A percentile compares a stretch with the other conserved stretches of the same genome.
These are phyloP conservation scores for Poronia punctata DNA, from an alignment of 495 filamentous ascomycete genomes.

Conservation along the genomic window DNA sequence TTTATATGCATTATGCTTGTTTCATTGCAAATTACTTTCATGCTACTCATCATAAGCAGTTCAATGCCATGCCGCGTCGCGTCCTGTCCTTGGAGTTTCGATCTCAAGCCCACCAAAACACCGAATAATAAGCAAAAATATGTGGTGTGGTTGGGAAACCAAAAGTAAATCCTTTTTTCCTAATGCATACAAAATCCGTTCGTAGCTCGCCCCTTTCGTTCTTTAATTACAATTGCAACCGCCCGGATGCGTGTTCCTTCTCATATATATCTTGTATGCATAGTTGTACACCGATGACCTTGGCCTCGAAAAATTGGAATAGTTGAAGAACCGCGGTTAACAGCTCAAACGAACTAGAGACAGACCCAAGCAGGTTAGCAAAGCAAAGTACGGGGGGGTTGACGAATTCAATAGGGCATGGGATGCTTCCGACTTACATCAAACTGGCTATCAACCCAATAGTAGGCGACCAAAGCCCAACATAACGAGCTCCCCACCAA, in stretches of 20 bases:
- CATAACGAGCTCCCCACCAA: conserved; percentile 23
- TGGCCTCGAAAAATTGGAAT: conserved; percentile 24
- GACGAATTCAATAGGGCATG: neutral
- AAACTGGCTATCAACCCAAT: conserved; percentile 21
- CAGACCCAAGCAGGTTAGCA: neutral
- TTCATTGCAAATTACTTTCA: no score
- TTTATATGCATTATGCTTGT: no score
- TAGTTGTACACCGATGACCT: conserved; percentile 20
- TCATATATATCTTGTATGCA: conserved; percentile 23
- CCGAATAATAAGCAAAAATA: no score
- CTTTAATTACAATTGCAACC: conserved; percentile 16
- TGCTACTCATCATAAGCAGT: no score
- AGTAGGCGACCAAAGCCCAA: conserved; percentile 21
- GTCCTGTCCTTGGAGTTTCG: no score
- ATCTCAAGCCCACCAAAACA: no score
- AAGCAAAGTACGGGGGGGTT: neutral
- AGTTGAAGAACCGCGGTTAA: conserved; percentile 19
- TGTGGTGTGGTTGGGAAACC: no score
- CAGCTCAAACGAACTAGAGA: conserved; percentile 18
- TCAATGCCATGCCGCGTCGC: no score
- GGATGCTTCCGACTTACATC: conserved; percentile 11
- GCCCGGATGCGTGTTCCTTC: conserved; percentile 15
- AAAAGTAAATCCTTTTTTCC: no score
- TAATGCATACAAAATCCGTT: no score
- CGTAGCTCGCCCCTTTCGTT: no score